Evolutionary conservation across 140 eudicot species (phyloP).

Genomic region (Ambrosia hybrid): DNA sequence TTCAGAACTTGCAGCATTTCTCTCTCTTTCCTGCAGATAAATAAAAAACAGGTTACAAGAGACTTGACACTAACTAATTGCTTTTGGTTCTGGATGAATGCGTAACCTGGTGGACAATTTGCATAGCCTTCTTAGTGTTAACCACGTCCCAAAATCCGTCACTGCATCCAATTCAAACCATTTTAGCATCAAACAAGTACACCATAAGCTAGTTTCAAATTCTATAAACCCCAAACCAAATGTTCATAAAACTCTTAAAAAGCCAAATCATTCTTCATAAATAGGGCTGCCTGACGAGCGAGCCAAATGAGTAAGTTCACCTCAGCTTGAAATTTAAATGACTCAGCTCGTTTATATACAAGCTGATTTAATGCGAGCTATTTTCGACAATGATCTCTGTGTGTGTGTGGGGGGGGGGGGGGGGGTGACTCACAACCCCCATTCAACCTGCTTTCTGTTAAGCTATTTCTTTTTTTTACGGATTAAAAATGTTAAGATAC

Average conservation of each 20-base stretch:
- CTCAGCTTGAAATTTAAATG: neutral
- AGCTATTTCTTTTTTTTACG: no score
- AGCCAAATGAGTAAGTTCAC: neutral
- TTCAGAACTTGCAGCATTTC: conserved; percentile 2
- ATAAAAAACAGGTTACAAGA: neutral
- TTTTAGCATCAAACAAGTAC: neutral
- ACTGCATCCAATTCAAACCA: conserved; percentile 43
- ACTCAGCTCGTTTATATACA: neutral
- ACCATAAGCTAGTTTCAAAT: conserved; percentile 2
- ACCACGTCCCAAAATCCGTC: conserved; percentile 99
- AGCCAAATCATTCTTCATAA: neutral
- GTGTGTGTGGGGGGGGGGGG: no score
- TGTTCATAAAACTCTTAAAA: neutral
- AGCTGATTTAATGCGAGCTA: no score
- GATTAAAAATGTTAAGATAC: no score
- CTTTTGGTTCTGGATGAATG: neutral
- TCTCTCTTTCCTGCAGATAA: conserved; percentile 56
- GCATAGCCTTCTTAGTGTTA: conserved; percentile 70
- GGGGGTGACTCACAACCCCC: no score
- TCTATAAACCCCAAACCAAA: conserved; percentile 5
- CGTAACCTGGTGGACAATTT: conserved; percentile 75
- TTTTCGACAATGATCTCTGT: no score
- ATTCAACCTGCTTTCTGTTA: no score
- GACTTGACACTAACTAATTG: neutral
- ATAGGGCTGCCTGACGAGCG: neutral